A percentile compares a stretch with the other conserved stretches of the same genome.
phyloP scores from a whole-genome alignment of 1,139 yeast species.

The Diutina scorzettiae region DNA sequence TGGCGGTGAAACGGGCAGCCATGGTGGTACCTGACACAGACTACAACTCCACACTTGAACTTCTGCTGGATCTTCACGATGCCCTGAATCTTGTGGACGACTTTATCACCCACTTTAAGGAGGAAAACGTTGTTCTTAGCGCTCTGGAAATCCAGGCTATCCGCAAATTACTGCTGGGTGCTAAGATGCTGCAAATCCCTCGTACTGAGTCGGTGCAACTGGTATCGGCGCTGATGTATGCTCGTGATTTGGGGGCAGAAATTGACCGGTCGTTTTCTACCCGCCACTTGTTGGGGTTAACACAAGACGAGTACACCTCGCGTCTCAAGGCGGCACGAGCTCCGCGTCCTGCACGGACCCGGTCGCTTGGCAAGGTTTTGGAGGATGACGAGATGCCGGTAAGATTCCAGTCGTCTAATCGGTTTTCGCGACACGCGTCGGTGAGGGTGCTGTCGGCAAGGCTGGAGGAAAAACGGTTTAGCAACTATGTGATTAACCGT shows the following conservation, averaged over 20 bases:
- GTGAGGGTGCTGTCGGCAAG: neutral
- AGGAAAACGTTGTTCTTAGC: neutral
- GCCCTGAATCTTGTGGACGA: slow-evolving; percentile 1
- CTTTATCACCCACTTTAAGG: neutral
- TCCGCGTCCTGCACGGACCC: neutral
- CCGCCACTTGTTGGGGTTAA: neutral
- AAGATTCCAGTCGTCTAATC: neutral
- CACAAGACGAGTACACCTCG: neutral
- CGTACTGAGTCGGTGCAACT: slow-evolving; percentile 2
- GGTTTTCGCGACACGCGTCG: neutral
- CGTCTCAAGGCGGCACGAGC: neutral
- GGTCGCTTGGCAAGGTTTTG: neutral
- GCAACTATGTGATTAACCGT: neutral
- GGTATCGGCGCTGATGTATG: slow-evolving; percentile 6
- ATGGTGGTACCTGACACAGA: neutral
- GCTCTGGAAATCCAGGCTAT: neutral
- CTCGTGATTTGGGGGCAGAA: neutral
- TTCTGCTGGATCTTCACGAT: neutral
- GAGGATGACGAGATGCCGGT: slow-evolving; percentile 1
- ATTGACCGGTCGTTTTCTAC: neutral
- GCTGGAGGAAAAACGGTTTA: neutral
- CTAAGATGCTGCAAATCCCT: neutral
- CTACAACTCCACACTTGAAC: neutral
- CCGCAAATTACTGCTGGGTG: neutral
- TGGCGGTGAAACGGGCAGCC: neutral